Evolutionary conservation across 768 basidiomycete species (phyloP), one percentile per base, ranked within the genome.

Genomic region (Pholiota molesta): DNA sequence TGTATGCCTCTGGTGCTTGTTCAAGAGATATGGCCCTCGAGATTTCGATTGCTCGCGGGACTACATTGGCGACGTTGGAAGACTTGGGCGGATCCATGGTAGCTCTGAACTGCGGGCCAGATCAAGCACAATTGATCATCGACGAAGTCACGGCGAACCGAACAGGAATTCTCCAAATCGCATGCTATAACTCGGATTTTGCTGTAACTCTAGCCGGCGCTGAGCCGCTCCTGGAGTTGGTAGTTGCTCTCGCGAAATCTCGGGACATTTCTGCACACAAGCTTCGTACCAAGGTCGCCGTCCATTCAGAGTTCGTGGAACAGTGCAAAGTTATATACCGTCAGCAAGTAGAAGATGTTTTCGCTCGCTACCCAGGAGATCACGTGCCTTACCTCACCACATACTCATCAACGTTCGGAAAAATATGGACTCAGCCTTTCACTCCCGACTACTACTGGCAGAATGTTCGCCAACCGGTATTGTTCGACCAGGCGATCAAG

Each of bases 1-100:
- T 82, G 11, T 81, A 80, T 57, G 76, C 80, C 0, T 80, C 78
- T 4, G 80, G 81, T 21, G 79, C 82, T 4, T 75, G 68, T 2
- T 65, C 77, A 0, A 75, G 76, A 53, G 73, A 71, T 0, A 71
- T 80, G 74, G 80, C 79, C 2, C 55, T 83, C 33, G 79, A 82
- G 63, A 62, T 83, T 6, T 74, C 81, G 1, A 77, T 82, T 52
- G 75, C 75, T 44, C 77, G 81, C 19, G 79, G 79, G n/a, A 59
- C 62, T 29, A 73, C 77, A 2, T 72, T 82, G 69, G 64, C 71
- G 0, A 54, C 66, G 0, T 62, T 75, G 14, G 79, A 82, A 62
- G 57, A 61, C 2, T 55, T 62, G n/a, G 73, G 72, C 8, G 79
- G 77, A 0, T 72, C 76, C 0, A 83, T 83, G 82, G 81, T 80